phyloP scores from a whole-genome alignment of 345 rosid species.

The Eucalyptus curtisii region DNA sequence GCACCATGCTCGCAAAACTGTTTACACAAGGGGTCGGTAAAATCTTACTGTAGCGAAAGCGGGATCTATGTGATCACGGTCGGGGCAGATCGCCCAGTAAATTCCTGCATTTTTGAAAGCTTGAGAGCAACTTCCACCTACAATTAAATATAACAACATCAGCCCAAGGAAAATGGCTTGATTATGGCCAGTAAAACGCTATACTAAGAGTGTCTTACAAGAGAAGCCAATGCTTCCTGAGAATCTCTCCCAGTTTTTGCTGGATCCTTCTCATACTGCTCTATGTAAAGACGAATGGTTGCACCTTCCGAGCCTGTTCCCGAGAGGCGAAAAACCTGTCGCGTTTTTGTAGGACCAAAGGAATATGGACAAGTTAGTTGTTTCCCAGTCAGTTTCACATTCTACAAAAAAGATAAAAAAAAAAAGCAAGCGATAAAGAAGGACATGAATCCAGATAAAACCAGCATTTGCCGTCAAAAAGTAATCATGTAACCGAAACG shows the following conservation, averaged over 20 bases:
- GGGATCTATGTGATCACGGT: conserved; percentile 66
- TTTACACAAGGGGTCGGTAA: background rate
- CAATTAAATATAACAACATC: background rate
- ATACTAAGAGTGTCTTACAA: conserved; percentile 23
- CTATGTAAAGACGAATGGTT: conserved; percentile 88
- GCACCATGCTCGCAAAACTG: background rate
- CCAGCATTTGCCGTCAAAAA: background rate
- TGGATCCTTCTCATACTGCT: conserved; percentile 90
- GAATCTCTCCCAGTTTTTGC: conserved; percentile 86
- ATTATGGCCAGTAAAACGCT: background rate
- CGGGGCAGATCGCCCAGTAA: conserved; percentile 90
- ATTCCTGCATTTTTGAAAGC: conserved; percentile 86
- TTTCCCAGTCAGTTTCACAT: background rate
- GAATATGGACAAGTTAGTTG: background rate
- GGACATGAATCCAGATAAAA: background rate
- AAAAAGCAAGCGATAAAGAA: background rate
- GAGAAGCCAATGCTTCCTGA: conserved; percentile 81
- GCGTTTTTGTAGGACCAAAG: background rate
- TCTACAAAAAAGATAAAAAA: background rate
- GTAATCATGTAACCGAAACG: background rate
- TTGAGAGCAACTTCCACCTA: conserved; percentile 93
- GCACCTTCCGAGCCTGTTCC: conserved; percentile 99
- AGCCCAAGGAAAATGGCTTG: background rate
- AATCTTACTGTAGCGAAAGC: background rate
- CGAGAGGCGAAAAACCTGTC: conserved; percentile 85